These are phyloP conservation scores for Pichia paraexigua DNA, from an alignment of 805 yeast species.

Conservation along the genomic window DNA sequence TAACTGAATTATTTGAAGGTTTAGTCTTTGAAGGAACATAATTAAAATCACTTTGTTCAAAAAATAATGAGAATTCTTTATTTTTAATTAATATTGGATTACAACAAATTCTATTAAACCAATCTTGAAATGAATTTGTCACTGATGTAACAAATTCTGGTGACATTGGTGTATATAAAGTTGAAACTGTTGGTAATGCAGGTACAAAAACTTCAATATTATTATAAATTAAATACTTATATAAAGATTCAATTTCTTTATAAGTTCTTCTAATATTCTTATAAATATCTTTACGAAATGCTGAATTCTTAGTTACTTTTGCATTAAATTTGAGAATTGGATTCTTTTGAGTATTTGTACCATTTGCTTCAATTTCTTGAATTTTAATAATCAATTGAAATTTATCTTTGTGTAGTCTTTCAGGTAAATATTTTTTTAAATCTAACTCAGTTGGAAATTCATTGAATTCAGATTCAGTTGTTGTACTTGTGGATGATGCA, in stretches of 20 bases:
- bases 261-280: constrained; percentile 74
- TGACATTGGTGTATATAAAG: constrained; percentile 77
- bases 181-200: constrained; percentile 65
- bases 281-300: constrained; percentile 62
- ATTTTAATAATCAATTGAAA: constrained; percentile 47
- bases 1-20: constrained; percentile 33
- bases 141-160: constrained; percentile 67
- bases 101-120: constrained; percentile 69
- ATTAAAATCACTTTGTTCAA: constrained; percentile 32
- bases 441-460: constrained; percentile 32
- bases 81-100: constrained; percentile 81
- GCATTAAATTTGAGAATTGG: constrained; percentile 74
- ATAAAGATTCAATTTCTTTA: constrained; percentile 67
- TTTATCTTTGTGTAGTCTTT: constrained; percentile 34
- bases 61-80: constrained; percentile 78
- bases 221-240: constrained; percentile 68
- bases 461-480: constrained; percentile 14
- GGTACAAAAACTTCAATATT: constrained; percentile 93
- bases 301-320: constrained; percentile 50
- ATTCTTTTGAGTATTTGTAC: constrained; percentile 51
- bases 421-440: constrained; percentile 41
- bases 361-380: constrained; percentile 61
- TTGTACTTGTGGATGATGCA: constrained; percentile 1
- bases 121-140: constrained; percentile 57
- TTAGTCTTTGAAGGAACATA: constrained; percentile 33